A percentile compares a stretch with the other conserved stretches of the same genome.
phyloP scores from a whole-genome alignment of 495 filamentous ascomycete species.

The Penicillium bialowiezense region DNA sequence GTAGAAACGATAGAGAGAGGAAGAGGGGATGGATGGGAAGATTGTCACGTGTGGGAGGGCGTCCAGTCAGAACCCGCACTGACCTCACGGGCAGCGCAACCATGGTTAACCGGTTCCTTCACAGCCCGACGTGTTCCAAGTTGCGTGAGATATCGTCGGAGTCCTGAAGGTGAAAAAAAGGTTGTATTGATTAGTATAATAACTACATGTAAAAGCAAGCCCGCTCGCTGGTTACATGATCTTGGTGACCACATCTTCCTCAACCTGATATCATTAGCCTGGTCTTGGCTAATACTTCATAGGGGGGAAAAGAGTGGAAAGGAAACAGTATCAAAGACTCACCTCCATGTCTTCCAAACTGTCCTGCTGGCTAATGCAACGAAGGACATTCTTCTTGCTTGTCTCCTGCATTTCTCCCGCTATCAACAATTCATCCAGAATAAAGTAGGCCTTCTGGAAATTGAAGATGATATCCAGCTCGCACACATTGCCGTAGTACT shows the following conservation, averaged over 20 bases:
- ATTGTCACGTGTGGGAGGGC: conserved; percentile 33
- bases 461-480: conserved; percentile 99
- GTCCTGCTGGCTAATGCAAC: conserved; percentile 93
- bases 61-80: conserved; percentile 44
- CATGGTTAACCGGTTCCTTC: conserved; percentile 20
- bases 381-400: conserved; percentile 96
- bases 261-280: conserved; percentile 77
- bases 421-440: conserved; percentile 91
- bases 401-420: conserved; percentile 98
- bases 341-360: conserved; percentile 98
- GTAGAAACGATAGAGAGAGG: not conserved
- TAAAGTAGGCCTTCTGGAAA: conserved; percentile 99
- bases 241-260: conserved; percentile 90
- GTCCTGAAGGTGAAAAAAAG: conserved; percentile 28
- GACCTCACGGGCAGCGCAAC: conserved; percentile 37
- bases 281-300: conserved; percentile 12
- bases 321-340: conserved; percentile 38
- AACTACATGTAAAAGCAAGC: conserved; percentile 32
- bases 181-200: conserved; percentile 40
- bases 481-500: conserved; percentile 99
- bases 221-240: conserved; percentile 67
- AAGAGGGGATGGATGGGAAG: conserved; percentile 14
- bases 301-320: not conserved
- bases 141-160: conserved; percentile 28
- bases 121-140: conserved; percentile 28